Evolutionary conservation across 179 eudicot species (phyloP), one percentile per base, ranked within the genome.

Genomic region (Beta macrorhiza): DNA sequence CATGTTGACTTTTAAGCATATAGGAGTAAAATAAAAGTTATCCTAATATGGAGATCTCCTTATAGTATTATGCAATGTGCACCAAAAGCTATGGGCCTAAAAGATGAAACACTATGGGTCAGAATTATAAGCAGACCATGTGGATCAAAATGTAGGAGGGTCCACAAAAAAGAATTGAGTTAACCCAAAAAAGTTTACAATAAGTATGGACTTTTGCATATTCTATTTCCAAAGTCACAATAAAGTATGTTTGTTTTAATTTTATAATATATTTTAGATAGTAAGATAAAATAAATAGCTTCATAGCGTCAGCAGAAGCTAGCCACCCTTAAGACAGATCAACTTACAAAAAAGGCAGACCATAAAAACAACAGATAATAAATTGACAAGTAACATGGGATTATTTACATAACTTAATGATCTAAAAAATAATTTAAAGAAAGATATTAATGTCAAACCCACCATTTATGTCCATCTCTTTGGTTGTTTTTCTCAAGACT

Each of bases 391-490:
- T 79, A 83, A 79, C 85, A 78, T 83, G 82, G 82, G 32, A 75
- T 73, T 77, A 72, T 64, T 67, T 57, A 45, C 42, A 62, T 64
- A 9, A 55, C 63, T 4, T 44, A 19, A 15, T 5, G 13, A 45
- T 37, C n/a, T 12, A 22, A 71, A 32, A 69, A 29, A 29, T 1
- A 29, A 29, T 29, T 29, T 29, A 29, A 29, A 25, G 25, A 25
- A 0, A 29, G 32, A 29, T 29, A 29, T 29, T 29, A 29, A 44
- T 57, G 70, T 62, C 3, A 74, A 81, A 84, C 95, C 86, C 85
- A 94, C 99, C 99, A 90, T 92, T 96, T 56, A 96, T 86, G 82
- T 96, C 97, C 98, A 94, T 91, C 75, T 96, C 98, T 79, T 85
- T 57, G 12, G 97, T 94, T n/a, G 99, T 94, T 87, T 94, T 94